Base-by-base conservation (phyloP, 176 grass and related monocot species). In the Musa acuminata region DNA sequence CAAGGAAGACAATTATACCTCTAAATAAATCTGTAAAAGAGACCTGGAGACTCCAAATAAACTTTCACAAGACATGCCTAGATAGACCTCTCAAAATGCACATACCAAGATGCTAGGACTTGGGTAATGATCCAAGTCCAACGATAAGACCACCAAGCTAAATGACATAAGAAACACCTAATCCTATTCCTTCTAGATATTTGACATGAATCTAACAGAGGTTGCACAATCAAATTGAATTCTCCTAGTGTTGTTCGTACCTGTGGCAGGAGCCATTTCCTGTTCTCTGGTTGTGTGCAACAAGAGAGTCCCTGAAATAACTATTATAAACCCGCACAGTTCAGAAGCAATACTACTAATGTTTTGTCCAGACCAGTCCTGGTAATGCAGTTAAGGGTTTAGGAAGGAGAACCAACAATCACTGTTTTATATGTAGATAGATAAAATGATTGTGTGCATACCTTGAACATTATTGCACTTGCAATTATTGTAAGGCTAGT, bases 401-500 rank as follows among this genome's bases (percentile, higher is more conserved):
- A 48, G 77, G 75, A 85, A 83, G 60, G 51, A 29, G n/a, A 71
- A 89, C 10, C 23, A 14, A 49, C 11, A 60, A 75, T 55, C 3
- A 8, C n/a, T 8, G 9, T 20, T 11, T n/a, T 69, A 29, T 17
- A 49, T 48, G 23, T 25, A 65, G 1, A 8, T 72, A 68, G 51
- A 53, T 0, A 13, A 63, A 2, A 23, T 54, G 67, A 64, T 29
- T 24, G 50, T 49, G 23, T 66, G 52, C 71, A 2, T 84, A 99
- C 95, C 95, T 99, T 94, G 81, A 99, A 99, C 95, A 99, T 99
- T 80, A 99, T 99, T 70, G 84, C 84, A 84, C 86, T 99, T 2
- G 95, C 90, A 72, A 89, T 68, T 85, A 99, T 94, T 76, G 95
- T 91, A 16, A 99, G 87, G 53, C 88, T 94, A 1, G 95, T 99